These are phyloP conservation scores for Linnemannia hyalina DNA, from an alignment of 192 early-diverging fungal species.

Conservation along the genomic window DNA sequence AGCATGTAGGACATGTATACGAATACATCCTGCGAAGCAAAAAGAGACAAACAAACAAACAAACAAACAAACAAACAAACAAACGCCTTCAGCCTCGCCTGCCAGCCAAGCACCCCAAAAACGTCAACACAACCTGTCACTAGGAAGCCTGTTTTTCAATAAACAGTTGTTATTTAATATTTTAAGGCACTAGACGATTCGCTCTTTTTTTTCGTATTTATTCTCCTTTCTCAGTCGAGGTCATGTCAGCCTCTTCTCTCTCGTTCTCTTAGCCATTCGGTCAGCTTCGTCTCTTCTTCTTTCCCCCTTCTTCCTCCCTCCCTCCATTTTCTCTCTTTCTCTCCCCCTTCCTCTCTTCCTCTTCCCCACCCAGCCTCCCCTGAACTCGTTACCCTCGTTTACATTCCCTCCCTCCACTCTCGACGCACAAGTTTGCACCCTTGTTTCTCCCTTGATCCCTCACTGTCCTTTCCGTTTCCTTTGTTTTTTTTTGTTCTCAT, in stretches of 20 bases:
- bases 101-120: too few species aligned
- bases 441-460: neutral
- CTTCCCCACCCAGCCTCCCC: neutral
- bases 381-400: neutral
- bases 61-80: too few species aligned
- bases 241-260: neutral
- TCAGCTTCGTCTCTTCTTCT: neutral
- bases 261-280: neutral
- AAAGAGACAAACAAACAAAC: too few species aligned
- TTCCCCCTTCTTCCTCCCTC: neutral
- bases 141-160: too few species aligned
- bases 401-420: neutral
- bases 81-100: too few species aligned
- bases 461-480: neutral
- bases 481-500: too few species aligned
- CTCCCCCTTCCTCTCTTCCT: neutral
- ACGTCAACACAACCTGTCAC: too few species aligned
- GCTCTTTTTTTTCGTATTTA: neutral
- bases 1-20: too few species aligned
- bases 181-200: neutral
- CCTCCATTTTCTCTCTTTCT: neutral
- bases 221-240: neutral
- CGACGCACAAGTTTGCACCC: neutral
- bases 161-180: too few species aligned
- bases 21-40: too few species aligned